Percentiles rank a stretch among this genome's conserved stretches.
These are phyloP conservation scores for Physaria fendleri DNA, from an alignment of 345 rosid genomes.

Conservation along the genomic window DNA sequence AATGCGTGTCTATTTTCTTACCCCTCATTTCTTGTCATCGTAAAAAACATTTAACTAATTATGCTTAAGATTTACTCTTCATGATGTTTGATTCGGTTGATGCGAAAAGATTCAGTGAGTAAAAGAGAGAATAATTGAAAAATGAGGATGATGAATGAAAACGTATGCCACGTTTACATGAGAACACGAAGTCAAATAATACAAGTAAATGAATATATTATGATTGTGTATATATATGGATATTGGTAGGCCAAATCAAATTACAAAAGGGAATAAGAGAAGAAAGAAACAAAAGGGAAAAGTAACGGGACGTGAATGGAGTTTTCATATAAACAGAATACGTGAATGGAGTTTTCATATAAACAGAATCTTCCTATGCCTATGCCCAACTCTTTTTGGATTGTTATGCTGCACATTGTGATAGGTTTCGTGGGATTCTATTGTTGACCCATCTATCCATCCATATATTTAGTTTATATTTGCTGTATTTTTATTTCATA, in stretches of 20 bases:
- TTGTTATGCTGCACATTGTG: constrained; percentile 24
- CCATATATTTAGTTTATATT: background rate
- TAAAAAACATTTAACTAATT: background rate
- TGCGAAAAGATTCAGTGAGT: background rate
- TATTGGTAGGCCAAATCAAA: too few species aligned
- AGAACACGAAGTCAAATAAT: too few species aligned
- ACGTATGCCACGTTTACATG: constrained; percentile 1
- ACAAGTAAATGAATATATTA: too few species aligned
- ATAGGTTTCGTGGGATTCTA: constrained; percentile 4
- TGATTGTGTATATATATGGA: too few species aligned
- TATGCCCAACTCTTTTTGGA: constrained; percentile 25
- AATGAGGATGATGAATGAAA: constrained; percentile 8
- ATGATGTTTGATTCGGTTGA: constrained; percentile 4
- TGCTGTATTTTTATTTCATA: too few species aligned
- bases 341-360: too few species aligned
- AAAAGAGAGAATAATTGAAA: background rate
- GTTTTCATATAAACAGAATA: constrained; percentile 8
- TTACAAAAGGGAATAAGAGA: background rate
- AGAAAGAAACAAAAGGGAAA: constrained; percentile 18
- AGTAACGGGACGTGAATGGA: constrained; percentile 31
- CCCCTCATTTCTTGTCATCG: background rate
- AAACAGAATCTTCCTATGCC: too few species aligned
- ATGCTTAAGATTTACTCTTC: background rate
- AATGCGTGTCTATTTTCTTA: background rate
- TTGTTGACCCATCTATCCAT: constrained; percentile 4